phyloP scores from a whole-genome alignment of 2,329 filamentous ascomycete genomes.

The Sarocladium oryzae region DNA sequence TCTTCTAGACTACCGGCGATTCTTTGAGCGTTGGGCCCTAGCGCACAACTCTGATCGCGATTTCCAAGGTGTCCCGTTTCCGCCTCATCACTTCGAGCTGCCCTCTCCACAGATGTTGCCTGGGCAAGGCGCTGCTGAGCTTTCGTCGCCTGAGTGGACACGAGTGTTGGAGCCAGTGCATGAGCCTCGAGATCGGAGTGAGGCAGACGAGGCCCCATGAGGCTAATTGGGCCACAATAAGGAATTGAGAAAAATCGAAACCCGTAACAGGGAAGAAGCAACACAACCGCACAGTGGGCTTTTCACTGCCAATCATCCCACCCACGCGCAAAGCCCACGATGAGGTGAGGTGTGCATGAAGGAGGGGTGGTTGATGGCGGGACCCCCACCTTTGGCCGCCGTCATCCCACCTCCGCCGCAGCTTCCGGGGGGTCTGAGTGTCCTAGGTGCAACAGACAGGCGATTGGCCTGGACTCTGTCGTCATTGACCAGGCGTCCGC shows the following conservation, averaged over 20 bases:
- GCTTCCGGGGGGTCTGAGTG: not conserved
- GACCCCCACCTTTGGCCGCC: conserved; percentile 4
- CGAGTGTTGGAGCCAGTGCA: conserved; percentile 22
- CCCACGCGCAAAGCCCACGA: conserved; percentile 7
- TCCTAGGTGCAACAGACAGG: no score
- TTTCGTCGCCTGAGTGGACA: conserved; percentile 19
- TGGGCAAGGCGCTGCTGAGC: conserved; percentile 18
- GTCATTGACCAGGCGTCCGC: conserved; percentile 5
- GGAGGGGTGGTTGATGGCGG: conserved; percentile 8
- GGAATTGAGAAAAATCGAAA: no score
- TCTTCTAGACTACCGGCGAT: conserved; percentile 42
- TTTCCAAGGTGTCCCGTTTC: conserved; percentile 39
- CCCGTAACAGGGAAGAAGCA: not conserved
- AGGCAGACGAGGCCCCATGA: conserved; percentile 3
- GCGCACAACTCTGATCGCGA: conserved; percentile 41
- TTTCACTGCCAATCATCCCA: conserved; percentile 1
- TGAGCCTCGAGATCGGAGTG: conserved; percentile 19
- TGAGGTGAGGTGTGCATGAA: not conserved
- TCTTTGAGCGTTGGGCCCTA: conserved; percentile 38
- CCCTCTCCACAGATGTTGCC: conserved; percentile 40
- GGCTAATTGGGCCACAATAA: not conserved
- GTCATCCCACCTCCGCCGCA: not conserved
- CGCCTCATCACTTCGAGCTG: conserved; percentile 38
- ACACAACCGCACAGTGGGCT: not conserved
- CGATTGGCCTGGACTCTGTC: not conserved